Evolutionary conservation across 495 filamentous ascomycete species (phyloP), one percentile per base, ranked within the genome.

Genomic region (Poronia punctata): DNA sequence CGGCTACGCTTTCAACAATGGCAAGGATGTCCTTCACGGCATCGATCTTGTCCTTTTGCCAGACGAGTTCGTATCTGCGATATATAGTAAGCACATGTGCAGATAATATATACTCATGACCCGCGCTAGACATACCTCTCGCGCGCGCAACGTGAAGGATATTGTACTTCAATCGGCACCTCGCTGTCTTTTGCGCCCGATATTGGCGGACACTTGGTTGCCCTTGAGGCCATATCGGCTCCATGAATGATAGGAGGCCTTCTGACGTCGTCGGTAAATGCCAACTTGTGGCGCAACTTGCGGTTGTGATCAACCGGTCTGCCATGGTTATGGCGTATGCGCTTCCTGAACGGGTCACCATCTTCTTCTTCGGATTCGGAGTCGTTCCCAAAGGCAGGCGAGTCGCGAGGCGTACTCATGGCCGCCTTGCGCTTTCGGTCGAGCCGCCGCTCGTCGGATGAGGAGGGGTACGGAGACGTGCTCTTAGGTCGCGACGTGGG

Each of bases 11-110:
- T 42, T 87, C 77, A 33, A 95, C 79, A 10, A 86, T 83, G 34
- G 82, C 73, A 38, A 83, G 68, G 45, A 96, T 95, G 48, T 97
- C 92, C 50, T 83, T 76, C 40, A 89, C 63, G 4, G 88, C 82
- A 47, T 86, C 80, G 65, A 95, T 95, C 51, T 92, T 76, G 27
- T 92, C 85, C 44, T 78, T 78, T 11, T 85, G 81, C 37, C 74
- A 74, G 21, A 89, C 83, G 6, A 89, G 76, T 40, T 90, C 71
- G 53, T 87, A 97, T 48, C 83, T 86, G 52, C 14, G 34, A n/a
- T 37, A 32, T 26, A 38, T 16, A 16, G 52, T 53, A 46, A 59
- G 49, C 38, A 40, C 37, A 18, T 45, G 30, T 6, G 35, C n/a
- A n/a, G n/a, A n/a, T n/a, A n/a, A 22, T 20, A 39, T 45, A 44